Conservation (phyloP, 2,329 filamentous ascomycete genomes). For the Endoconidiophora polonica region DNA sequence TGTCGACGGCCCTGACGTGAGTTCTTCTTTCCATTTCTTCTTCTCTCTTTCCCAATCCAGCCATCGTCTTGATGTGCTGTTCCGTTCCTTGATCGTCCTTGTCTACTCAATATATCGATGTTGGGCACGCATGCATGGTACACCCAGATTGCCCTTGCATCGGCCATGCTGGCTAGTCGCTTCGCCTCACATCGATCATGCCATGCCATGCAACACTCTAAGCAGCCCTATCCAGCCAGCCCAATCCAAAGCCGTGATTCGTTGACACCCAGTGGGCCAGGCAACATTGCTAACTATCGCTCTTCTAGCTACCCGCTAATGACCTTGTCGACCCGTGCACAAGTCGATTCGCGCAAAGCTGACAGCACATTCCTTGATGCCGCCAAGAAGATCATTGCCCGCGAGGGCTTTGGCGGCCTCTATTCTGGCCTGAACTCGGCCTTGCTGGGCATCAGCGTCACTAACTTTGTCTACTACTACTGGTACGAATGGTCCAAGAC, state of each 20-base stretch:
- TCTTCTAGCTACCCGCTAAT: slow-evolving; percentile 75
- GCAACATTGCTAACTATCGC: too few species aligned
- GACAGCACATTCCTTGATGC: slow-evolving; percentile 72
- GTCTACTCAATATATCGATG: not conserved
- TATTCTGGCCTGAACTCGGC: slow-evolving; percentile 90
- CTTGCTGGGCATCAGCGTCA: slow-evolving; percentile 92
- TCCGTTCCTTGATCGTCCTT: not conserved
- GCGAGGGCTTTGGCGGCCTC: slow-evolving; percentile 75
- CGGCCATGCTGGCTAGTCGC: not conserved
- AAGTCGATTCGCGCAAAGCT: slow-evolving; percentile 91
- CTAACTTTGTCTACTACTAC: slow-evolving; percentile 99
- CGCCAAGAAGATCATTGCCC: slow-evolving; percentile 70
- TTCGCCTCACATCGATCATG: not conserved
- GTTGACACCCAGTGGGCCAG: too few species aligned
- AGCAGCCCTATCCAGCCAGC: not conserved
- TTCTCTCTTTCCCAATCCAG: not conserved
- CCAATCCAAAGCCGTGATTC: not conserved
- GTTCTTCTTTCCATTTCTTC: slow-evolving; percentile 14
- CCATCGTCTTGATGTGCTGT: not conserved
- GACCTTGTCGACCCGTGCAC: slow-evolving; percentile 89
- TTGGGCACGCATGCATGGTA: not conserved
- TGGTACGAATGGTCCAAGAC: slow-evolving; percentile 97
- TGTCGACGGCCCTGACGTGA: slow-evolving; percentile 91
- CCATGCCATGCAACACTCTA: not conserved
- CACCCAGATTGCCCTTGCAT: not conserved